These are phyloP conservation scores for Suhomyces anneliseae DNA, from an alignment of 1,139 yeast species.

Conservation along the genomic window DNA sequence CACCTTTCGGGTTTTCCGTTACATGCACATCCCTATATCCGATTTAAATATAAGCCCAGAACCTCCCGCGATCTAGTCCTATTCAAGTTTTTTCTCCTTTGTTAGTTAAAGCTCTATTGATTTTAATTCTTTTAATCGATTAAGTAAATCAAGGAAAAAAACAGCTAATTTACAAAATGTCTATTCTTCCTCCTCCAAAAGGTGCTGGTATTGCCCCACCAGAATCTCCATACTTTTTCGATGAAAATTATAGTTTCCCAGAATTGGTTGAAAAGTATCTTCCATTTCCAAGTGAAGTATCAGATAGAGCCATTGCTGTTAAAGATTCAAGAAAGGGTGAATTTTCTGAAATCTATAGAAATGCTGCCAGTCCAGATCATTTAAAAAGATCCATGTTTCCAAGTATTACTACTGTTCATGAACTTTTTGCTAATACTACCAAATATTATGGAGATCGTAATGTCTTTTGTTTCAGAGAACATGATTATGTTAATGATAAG, in stretches of 20 bases:
- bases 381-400: conserved; percentile 24
- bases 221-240: conserved; percentile 23
- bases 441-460: conserved; percentile 13
- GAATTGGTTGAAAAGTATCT: conserved; percentile 19
- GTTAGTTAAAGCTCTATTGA: too few relatives aligned
- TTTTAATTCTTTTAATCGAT: too few relatives aligned
- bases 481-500: conserved; percentile 18
- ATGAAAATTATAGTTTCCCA: conserved; percentile 11
- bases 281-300: conserved; percentile 24
- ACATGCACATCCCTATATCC: neutral
- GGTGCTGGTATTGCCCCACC: conserved; percentile 16
- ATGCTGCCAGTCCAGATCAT: conserved; percentile 22
- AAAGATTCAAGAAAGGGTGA: conserved; percentile 34
- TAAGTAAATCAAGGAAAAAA: too few relatives aligned
- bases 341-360: conserved; percentile 35
- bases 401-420: conserved; percentile 18
- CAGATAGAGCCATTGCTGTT: conserved; percentile 23
- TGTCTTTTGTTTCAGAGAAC: conserved; percentile 19
- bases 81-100: neutral
- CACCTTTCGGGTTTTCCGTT: neutral
- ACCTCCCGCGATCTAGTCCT: neutral
- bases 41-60: neutral
- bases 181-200: conserved; percentile 20
- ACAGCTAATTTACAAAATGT: too few relatives aligned
- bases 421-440: conserved; percentile 17